These are phyloP conservation scores for Solanum raphanifolium DNA, from an alignment of 257 asterid genomes.

Conservation along the genomic window DNA sequence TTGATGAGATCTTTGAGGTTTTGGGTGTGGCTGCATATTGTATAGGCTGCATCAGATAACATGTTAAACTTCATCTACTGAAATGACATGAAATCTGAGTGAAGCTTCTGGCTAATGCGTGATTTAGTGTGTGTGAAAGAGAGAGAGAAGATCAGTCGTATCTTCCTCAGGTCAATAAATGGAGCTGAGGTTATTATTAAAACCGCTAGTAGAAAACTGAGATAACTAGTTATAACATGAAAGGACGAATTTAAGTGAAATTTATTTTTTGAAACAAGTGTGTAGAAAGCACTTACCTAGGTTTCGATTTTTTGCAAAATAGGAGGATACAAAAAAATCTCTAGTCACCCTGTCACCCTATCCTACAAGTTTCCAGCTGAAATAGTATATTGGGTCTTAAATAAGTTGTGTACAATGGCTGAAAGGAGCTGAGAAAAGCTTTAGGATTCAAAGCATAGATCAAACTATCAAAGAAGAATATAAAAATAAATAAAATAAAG, in stretches of 20 bases:
- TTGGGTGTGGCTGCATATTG: neutral
- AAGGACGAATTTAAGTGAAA: neutral
- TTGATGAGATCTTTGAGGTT: neutral
- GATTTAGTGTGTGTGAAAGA: neutral
- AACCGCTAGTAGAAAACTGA: neutral
- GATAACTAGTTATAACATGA: neutral
- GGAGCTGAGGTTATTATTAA: neutral
- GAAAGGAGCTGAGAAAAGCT: neutral
- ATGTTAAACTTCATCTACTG: neutral
- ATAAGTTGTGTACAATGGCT: neutral
- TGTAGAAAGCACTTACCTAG: neutral
- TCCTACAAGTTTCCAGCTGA: neutral
- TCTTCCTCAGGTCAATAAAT: neutral
- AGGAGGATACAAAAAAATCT: neutral
- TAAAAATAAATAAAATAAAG: neutral
- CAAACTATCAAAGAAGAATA: neutral
- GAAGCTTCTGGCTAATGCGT: neutral
- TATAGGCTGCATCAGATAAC: neutral
- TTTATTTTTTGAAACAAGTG: neutral
- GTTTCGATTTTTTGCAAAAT: neutral
- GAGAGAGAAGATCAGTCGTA: neutral
- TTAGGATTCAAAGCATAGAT: neutral
- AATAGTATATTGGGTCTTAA: neutral
- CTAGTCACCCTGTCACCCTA: neutral
- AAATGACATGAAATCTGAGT: neutral